Base-by-base conservation (phyloP, 2,329 filamentous ascomycete species). In the Cercospora sojina region DNA sequence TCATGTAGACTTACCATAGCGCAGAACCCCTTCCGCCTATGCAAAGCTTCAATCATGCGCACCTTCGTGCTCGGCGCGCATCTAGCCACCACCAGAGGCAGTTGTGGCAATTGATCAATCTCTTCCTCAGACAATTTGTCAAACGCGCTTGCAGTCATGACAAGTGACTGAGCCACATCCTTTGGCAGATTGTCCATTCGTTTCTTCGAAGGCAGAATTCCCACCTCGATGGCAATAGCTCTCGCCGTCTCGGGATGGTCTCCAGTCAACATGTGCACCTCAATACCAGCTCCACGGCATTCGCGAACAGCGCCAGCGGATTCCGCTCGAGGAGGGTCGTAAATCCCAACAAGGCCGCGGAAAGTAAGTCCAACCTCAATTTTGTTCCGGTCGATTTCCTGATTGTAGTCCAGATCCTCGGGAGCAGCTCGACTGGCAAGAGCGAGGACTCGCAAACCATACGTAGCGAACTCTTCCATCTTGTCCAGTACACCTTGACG, bases 11-110 rank as follows among this genome's bases (percentile, higher is more conserved):
- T 41, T 20, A 60, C 58, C 91, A 95, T 95, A 65, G 91, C 91
- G 77, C 89, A 91, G 77, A 90, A 94, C 20, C 86, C 85, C 18
- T 86, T 84, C 35, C 92, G 88, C 12, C 92, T 87, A 70, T 93
- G 91, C n/a, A 96, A 85, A 3, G 92, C 92, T 71, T 93, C 91
- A 59, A 96, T 93, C 92, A 96, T 96, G 65, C 91, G 88, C 2
- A 92, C 92, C 80, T 96, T 96, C 38, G 92, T 96, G 66, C 90
- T 87, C 0, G 92, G 92, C 0, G 91, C 90, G 75, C 92, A 96
- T 38, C 92, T 88, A 32, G 92, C 92, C 66, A 95, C 89, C 5
- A 96, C 92, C 0, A 94, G 82, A 2, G 92, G 92, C 2, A 95
- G 81, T 47, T 91, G 87, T 5, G 90, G 88, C 16, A 96, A 81